Conservation (phyloP, 352 stramenopile species). For the Phytophthora cactorum region DNA sequence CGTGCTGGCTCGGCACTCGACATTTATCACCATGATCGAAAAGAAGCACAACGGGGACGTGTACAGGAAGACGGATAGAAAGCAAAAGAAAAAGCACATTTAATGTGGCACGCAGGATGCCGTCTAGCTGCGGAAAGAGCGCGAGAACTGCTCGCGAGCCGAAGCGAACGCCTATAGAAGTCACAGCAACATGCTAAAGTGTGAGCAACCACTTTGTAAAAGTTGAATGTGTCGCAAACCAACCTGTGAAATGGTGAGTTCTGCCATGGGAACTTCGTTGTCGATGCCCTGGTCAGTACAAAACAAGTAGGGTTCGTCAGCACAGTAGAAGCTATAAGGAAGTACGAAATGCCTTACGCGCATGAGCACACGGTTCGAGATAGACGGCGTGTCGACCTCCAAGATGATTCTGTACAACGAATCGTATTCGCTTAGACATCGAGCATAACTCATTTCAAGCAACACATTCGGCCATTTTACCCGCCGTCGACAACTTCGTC, state of each 20-base stretch:
- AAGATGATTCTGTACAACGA: slow-evolving; percentile 77
- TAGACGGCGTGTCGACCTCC: slow-evolving; percentile 88
- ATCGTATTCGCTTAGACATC: slow-evolving; percentile 6
- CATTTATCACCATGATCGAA: background rate
- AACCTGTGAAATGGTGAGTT: slow-evolving; percentile 89
- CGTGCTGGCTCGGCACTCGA: background rate
- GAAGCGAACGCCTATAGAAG: slow-evolving; percentile 74
- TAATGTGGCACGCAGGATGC: slow-evolving; percentile 27
- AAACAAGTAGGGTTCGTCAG: slow-evolving; percentile 6
- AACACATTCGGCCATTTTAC: slow-evolving; percentile 36
- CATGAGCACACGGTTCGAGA: slow-evolving; percentile 93
- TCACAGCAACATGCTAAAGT: slow-evolving; percentile 1
- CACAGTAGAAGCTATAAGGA: background rate
- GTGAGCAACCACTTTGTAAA: background rate
- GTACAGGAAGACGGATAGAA: slow-evolving; percentile 9
- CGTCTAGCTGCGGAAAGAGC: slow-evolving; percentile 86
- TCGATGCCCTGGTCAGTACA: slow-evolving; percentile 72
- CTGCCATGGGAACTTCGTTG: slow-evolving; percentile 86
- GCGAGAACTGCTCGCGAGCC: slow-evolving; percentile 88
- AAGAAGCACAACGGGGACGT: background rate
- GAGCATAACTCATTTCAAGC: background rate
- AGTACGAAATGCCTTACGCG: slow-evolving; percentile 55
- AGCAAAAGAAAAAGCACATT: slow-evolving; percentile 23
- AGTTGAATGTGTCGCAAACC: background rate
- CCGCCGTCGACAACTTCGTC: slow-evolving; percentile 92